Conservation (phyloP, 2,329 filamentous ascomycete species). For the Nemania bipapillata region DNA sequence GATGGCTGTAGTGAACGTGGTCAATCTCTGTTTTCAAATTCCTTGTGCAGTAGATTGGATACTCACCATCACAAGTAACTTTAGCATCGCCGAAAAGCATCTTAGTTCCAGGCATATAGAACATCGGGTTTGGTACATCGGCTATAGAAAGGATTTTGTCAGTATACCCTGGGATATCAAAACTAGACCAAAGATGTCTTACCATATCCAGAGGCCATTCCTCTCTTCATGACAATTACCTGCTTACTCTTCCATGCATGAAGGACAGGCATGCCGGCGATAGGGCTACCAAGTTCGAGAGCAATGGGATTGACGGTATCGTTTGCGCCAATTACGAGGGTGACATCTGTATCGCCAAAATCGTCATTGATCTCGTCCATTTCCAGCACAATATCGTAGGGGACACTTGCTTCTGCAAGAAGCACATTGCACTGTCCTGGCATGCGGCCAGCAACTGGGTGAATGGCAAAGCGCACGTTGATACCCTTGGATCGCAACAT, state of each 20-base stretch:
- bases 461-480: conserved; percentile 88
- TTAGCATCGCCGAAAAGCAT: conserved; percentile 95
- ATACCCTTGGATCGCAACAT: conserved; percentile 79
- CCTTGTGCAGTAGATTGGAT: conserved; percentile 21
- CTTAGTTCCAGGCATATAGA: conserved; percentile 87
- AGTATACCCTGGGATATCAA: conserved; percentile 3
- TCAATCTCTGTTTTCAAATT: conserved; percentile 20
- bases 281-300: conserved; percentile 81
- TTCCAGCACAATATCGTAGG: conserved; percentile 91
- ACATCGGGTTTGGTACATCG: conserved; percentile 93
- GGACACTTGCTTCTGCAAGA: conserved; percentile 85
- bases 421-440: conserved; percentile 93
- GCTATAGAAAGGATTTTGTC: conserved; percentile 58
- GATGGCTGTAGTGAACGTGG: conserved; percentile 51
- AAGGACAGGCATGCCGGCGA: conserved; percentile 91
- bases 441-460: conserved; percentile 91
- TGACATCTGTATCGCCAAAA: conserved; percentile 84
- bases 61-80: conserved; percentile 79
- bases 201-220: conserved; percentile 89
- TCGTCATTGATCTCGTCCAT: conserved; percentile 98
- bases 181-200: conserved; percentile 46
- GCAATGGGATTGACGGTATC: conserved; percentile 94
- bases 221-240: conserved; percentile 91
- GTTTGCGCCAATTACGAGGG: conserved; percentile 89
- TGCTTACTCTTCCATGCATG: conserved; percentile 96